Base-by-base conservation (phyloP, 352 stramenopile genomes). In the Phytophthora agathidicida region DNA sequence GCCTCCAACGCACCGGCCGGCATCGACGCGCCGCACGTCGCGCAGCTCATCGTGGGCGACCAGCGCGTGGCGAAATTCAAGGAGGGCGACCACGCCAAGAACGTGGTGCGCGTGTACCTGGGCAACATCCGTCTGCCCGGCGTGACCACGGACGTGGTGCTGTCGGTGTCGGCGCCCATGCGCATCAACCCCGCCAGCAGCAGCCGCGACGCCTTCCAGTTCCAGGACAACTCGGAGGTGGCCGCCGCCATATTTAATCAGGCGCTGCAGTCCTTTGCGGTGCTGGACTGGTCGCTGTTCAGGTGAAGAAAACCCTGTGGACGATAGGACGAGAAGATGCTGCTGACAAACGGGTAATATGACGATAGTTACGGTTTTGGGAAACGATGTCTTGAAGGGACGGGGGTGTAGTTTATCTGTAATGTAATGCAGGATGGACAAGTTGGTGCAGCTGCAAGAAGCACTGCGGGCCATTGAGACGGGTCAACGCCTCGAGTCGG, bases 51-150 rank as follows among this genome's bases (percentile, higher is more conserved):
- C 35, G 73, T 92, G 6, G 86, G 86, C 23, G 86, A 93, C 67
- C 86, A 96, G 66, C 71, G 67, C 46, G 82, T 94, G 30, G 75
- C 86, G 57, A 96, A 96, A 67, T 94, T 94, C 65, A 92, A 92
- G 54, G 86, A 96, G 50, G 67, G 80, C 17, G 79, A 89, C 22
- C 46, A 64, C 24, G 83, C 86, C 43, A 96, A 93, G 75, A 96
- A 96, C 63, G 79, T 90, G 27, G 84, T 96, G 55, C 82, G 85
- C 49, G 75, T 96, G 3, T 94, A 92, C 50, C 51, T 96, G 19
- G 81, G 70, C 33, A 90, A 89, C 54, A 59, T 94, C 32, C 65
- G 86, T 47, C 60, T 96, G 48, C 86, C 83, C 1, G 63, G 60
- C 19, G 84, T 94, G 26, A 82, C 80, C 31, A 96, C 84, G 3